Conservation (phyloP, 2,329 filamentous ascomycete species). For the Colletotrichum cordylinicola region DNA sequence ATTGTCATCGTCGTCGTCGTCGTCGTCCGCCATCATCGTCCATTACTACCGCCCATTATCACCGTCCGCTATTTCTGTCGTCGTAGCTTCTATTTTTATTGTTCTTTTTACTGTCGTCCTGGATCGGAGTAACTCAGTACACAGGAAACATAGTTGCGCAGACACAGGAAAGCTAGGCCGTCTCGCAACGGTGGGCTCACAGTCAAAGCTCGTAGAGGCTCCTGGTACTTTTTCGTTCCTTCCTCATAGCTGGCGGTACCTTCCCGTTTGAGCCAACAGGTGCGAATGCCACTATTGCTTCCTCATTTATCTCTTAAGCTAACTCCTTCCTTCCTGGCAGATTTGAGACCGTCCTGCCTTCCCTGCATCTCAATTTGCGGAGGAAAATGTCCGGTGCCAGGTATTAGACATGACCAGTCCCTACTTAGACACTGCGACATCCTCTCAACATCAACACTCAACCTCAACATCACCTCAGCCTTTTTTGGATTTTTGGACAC, state of each 20-base stretch:
- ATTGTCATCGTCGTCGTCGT: neutral
- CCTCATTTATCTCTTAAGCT: neutral
- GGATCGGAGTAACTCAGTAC: neutral
- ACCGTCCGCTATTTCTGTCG: neutral
- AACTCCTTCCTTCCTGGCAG: neutral
- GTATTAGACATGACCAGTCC: neutral
- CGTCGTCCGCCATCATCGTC: neutral
- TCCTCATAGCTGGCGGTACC: neutral
- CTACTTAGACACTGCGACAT: neutral
- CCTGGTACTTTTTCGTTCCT: neutral
- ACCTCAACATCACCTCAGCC: neutral
- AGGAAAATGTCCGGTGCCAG: neutral
- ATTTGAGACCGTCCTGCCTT: neutral
- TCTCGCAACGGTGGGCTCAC: neutral
- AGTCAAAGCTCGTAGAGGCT: neutral
- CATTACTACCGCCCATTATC: too few relatives aligned
- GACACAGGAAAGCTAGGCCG: neutral
- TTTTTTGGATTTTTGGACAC: constrained; percentile 8
- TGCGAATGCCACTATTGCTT: neutral
- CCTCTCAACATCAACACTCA: neutral
- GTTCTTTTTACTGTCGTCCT: neutral
- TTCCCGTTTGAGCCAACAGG: neutral
- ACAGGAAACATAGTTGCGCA: neutral
- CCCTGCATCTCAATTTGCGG: neutral
- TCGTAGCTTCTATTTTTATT: neutral